phyloP scores from a whole-genome alignment of 2,329 filamentous ascomycete species.

The Plenodomus biglobosus region DNA sequence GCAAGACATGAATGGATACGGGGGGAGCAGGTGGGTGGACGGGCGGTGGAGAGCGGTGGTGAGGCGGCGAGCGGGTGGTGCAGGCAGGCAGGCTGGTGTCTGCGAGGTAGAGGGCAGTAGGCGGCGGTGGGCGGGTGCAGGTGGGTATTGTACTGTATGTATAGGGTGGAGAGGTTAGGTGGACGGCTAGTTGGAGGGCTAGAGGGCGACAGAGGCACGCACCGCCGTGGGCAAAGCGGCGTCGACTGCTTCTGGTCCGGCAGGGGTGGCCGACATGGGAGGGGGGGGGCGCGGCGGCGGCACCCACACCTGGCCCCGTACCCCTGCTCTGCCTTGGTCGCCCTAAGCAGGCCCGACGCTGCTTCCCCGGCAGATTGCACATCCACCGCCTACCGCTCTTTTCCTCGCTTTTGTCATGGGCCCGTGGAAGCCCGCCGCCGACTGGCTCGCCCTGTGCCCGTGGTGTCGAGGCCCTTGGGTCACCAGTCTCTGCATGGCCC shows the following conservation, averaged over 20 bases:
- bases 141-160: not conserved
- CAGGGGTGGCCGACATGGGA: no score
- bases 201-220: not conserved
- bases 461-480: no score
- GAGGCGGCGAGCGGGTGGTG: constrained; percentile 1
- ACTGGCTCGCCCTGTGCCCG: no score
- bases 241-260: no score
- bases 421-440: no score
- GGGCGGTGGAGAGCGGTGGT: constrained; percentile 1
- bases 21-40: constrained; percentile 2
- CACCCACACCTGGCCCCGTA: constrained; percentile 8
- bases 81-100: constrained; percentile 24
- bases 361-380: constrained; percentile 26
- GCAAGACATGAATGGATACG: constrained; percentile 21
- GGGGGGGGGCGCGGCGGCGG: not conserved
- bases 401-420: constrained; percentile 9
- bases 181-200: not conserved
- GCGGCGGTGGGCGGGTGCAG: not conserved
- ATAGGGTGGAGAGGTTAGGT: not conserved
- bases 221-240: no score
- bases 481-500: no score
- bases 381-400: constrained; percentile 8
- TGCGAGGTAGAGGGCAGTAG: constrained; percentile 13
- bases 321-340: constrained; percentile 9
- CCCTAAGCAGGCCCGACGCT: constrained; percentile 21